Evolutionary conservation across 176 grass and related monocot genomes (phyloP).

Genomic region (Aegilops longissima): DNA sequence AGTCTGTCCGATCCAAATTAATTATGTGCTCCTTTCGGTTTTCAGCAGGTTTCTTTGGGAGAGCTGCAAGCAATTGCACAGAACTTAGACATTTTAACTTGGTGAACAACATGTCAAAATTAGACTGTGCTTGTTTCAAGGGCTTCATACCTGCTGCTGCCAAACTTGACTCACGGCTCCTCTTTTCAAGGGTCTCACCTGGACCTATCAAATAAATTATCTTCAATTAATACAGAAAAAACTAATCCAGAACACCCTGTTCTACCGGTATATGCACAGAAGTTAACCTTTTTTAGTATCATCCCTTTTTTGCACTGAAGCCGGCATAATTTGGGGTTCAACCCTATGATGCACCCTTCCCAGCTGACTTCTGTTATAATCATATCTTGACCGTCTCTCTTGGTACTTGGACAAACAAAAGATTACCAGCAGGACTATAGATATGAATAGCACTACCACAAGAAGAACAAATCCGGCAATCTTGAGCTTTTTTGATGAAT

Average conservation of each 20-base stretch:
- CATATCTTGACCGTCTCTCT: conserved; percentile 62
- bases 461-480: conserved; percentile 81
- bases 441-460: conserved; percentile 60
- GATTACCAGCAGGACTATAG: conserved; percentile 56
- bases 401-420: conserved; percentile 85
- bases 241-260: not conserved
- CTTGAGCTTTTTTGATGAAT: conserved; percentile 56
- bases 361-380: conserved; percentile 51
- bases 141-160: conserved; percentile 51
- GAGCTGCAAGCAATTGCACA: conserved; percentile 38
- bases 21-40: conserved; percentile 66
- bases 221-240: conserved; percentile 5
- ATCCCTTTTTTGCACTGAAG: conserved; percentile 48
- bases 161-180: conserved; percentile 29
- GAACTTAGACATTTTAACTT: conserved; percentile 10
- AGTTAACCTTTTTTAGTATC: conserved; percentile 53
- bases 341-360: conserved; percentile 46
- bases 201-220: conserved; percentile 35
- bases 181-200: conserved; percentile 35
- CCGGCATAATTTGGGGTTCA: conserved; percentile 46
- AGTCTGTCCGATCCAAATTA: conserved; percentile 59
- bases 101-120: conserved; percentile 8
- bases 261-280: conserved; percentile 1
- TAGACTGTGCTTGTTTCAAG: not conserved
- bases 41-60: conserved; percentile 45